These are phyloP conservation scores for Saccharomycopsis crataegensis DNA, from an alignment of 1,139 yeast species.

Conservation along the genomic window DNA sequence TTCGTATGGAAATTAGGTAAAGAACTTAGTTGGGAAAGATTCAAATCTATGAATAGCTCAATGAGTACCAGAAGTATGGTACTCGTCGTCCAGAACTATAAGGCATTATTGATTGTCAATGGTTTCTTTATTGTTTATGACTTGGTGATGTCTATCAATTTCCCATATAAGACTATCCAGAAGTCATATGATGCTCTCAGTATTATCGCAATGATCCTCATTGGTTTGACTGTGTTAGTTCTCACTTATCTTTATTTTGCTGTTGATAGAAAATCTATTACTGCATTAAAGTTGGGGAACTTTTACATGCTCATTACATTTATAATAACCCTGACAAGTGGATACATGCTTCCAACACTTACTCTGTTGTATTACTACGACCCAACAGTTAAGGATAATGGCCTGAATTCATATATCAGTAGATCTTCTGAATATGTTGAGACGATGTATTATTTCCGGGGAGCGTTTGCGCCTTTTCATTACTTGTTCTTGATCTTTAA, in stretches of 20 bases:
- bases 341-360: too few species aligned
- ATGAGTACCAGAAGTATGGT: neutral
- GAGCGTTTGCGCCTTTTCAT: slow-evolving; percentile 5
- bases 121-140: slow-evolving; percentile 5
- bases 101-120: neutral
- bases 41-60: neutral
- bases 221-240: neutral
- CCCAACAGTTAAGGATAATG: too few species aligned
- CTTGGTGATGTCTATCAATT: neutral
- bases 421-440: too few species aligned
- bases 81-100: neutral
- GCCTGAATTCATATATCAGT: too few species aligned
- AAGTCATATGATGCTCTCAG: neutral
- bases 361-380: too few species aligned
- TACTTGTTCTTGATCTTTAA: slow-evolving; percentile 1
- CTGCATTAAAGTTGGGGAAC: too few species aligned
- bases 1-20: neutral
- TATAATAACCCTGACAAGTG: too few species aligned
- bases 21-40: neutral
- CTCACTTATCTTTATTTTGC: slow-evolving; percentile 1
- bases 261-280: neutral
- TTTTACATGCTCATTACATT: too few species aligned
- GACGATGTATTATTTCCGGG: neutral
- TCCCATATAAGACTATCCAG: slow-evolving; percentile 1
- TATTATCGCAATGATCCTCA: neutral